phyloP scores from a whole-genome alignment of 2,329 filamentous ascomycete species.

The Colletotrichum horii region DNA sequence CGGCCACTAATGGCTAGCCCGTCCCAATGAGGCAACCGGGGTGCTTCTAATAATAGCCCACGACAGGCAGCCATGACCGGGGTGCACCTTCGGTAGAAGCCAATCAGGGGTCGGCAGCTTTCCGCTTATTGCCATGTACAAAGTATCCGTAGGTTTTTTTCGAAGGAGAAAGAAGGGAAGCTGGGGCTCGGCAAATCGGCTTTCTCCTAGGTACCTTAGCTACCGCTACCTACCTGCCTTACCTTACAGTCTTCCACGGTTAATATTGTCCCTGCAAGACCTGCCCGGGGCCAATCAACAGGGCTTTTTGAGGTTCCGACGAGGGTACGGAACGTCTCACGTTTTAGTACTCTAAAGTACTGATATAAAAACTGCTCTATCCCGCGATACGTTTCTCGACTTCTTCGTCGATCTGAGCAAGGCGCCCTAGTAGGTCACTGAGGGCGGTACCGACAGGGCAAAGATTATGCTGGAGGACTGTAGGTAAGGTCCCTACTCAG shows the following conservation, averaged over 20 bases:
- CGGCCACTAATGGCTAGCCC: not conserved
- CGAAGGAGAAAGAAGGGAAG: not conserved
- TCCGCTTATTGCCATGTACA: slow-evolving; percentile 4
- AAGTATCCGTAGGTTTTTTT: not conserved
- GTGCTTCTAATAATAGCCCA: slow-evolving; percentile 4
- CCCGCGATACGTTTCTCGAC: too few species aligned
- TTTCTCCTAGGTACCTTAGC: not conserved
- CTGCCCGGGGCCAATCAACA: too few species aligned
- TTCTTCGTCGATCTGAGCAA: too few species aligned
- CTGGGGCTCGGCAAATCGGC: slow-evolving; percentile 15
- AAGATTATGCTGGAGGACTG: too few species aligned
- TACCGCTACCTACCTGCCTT: not conserved
- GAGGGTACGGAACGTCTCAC: too few species aligned
- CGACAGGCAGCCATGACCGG: slow-evolving; percentile 1
- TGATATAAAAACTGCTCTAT: too few species aligned
- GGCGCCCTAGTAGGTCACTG: too few species aligned
- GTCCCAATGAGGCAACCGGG: not conserved
- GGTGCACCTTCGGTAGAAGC: not conserved
- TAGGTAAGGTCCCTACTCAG: not conserved
- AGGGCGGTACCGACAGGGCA: too few species aligned
- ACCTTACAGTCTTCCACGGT: too few species aligned
- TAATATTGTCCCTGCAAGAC: too few species aligned
- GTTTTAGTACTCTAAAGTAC: too few species aligned
- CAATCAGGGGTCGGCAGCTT: not conserved
- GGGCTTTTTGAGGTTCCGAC: too few species aligned